phyloP scores from a whole-genome alignment of 164 flowering plant species.

The Nymphaea thermarum region DNA sequence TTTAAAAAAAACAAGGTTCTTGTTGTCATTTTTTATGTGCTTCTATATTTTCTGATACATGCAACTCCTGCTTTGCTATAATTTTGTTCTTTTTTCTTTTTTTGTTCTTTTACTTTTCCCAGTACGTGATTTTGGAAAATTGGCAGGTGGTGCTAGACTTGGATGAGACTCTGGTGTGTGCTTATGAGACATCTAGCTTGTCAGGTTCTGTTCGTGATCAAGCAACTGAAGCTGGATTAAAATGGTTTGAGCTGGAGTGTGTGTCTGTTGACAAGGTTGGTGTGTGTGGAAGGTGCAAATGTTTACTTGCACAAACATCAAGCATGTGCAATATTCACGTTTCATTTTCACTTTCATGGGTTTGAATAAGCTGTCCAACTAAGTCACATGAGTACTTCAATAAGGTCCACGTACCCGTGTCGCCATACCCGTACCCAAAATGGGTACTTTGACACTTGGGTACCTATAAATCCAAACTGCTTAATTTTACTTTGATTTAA shows the following conservation, averaged over 20 bases:
- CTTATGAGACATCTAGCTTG: constrained; percentile 84
- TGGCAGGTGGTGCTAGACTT: constrained; percentile 88
- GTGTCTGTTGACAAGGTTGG: constrained; percentile 74
- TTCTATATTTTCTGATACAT: background rate
- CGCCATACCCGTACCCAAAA: too few species aligned
- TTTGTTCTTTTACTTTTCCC: background rate
- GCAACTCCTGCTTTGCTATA: background rate
- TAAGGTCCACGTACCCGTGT: too few species aligned
- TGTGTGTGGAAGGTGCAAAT: background rate
- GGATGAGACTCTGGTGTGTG: constrained; percentile 92
- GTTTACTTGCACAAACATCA: background rate
- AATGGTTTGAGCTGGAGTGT: constrained; percentile 93
- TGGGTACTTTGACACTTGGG: too few species aligned
- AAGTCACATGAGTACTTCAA: too few species aligned
- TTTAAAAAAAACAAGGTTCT: background rate
- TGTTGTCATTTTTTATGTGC: background rate
- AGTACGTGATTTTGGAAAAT: background rate
- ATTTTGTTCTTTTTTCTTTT: background rate
- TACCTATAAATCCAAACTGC: too few species aligned
- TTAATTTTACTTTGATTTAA: too few species aligned
- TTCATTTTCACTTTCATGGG: too few species aligned
- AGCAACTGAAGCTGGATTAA: constrained; percentile 79
- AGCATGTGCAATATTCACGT: background rate
- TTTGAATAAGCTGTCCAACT: too few species aligned
- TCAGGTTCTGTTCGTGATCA: constrained; percentile 52